These are phyloP conservation scores for Eragrostis curvula DNA, from an alignment of 176 grass and related monocot species.

Conservation along the genomic window DNA sequence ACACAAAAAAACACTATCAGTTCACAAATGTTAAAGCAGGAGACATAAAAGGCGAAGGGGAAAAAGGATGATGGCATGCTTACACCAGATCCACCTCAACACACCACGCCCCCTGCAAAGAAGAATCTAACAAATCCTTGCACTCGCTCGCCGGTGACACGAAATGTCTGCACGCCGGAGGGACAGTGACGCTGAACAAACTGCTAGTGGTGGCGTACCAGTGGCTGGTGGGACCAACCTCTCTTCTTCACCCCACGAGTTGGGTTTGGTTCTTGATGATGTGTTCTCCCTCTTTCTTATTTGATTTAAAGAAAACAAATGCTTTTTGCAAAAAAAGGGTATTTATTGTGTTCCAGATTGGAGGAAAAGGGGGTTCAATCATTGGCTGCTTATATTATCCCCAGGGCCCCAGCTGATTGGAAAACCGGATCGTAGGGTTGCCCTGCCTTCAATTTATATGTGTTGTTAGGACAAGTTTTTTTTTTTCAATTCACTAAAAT, in stretches of 20 bases:
- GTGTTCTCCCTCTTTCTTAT: not conserved
- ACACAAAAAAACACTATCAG: not conserved
- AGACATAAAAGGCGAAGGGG: too few species aligned
- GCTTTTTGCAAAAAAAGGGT: not conserved
- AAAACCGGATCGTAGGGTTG: constrained; percentile 31
- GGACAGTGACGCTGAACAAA: constrained; percentile 44
- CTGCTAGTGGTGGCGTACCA: constrained; percentile 31
- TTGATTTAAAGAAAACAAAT: not conserved
- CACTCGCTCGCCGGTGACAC: constrained; percentile 13
- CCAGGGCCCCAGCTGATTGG: constrained; percentile 5
- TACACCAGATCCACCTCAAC: constrained; percentile 49
- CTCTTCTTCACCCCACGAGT: not conserved
- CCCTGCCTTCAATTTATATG: not conserved
- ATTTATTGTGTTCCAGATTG: constrained; percentile 29
- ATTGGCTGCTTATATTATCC: constrained; percentile 43
- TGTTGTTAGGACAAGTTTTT: not conserved
- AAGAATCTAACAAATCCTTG: not conserved
- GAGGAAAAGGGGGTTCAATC: constrained; percentile 34
- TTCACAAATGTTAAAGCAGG: not conserved
- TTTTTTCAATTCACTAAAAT: not conserved
- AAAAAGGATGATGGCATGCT: constrained; percentile 55
- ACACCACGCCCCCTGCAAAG: not conserved
- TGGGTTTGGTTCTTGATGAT: not conserved
- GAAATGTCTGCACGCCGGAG: constrained; percentile 27
- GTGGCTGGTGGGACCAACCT: constrained; percentile 18